Evolutionary conservation across 345 rosid genomes (phyloP).

Genomic region (Durio zibethinus): DNA sequence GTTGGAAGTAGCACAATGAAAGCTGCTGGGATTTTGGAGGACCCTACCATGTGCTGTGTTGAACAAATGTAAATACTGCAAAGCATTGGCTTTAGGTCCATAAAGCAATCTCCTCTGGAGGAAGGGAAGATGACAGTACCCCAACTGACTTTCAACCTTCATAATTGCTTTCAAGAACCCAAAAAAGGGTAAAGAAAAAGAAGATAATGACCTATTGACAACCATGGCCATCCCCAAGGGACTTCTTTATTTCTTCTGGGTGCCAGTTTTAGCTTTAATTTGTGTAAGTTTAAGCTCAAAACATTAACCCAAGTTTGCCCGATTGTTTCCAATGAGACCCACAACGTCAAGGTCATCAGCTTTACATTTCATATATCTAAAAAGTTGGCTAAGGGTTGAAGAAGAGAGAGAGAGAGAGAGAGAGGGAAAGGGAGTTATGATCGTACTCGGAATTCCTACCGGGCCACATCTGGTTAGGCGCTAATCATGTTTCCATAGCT

Average conservation of each 20-base stretch:
- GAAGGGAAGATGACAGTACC: background rate
- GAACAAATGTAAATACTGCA: background rate
- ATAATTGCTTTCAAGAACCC: background rate
- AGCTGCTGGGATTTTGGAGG: background rate
- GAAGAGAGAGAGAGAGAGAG: too few species aligned
- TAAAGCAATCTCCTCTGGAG: background rate
- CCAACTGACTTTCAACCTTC: background rate
- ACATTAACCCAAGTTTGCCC: too few species aligned
- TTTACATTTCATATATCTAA: background rate
- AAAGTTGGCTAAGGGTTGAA: too few species aligned
- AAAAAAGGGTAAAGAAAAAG: background rate
- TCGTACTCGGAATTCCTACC: too few species aligned
- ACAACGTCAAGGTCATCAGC: too few species aligned
- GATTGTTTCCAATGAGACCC: too few species aligned
- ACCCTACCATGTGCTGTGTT: constrained; percentile 3
- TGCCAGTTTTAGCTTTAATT: too few species aligned
- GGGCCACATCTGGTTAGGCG: too few species aligned
- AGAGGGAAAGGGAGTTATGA: too few species aligned
- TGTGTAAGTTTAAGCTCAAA: too few species aligned
- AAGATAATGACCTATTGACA: background rate
- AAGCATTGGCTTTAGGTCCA: background rate
- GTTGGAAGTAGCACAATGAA: background rate
- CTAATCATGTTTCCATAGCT: too few species aligned
- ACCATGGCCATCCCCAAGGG: background rate
- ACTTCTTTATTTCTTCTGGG: background rate